These are phyloP conservation scores for Zygnema cylindricum DNA, from an alignment of 139 green algal genomes.

Conservation along the genomic window DNA sequence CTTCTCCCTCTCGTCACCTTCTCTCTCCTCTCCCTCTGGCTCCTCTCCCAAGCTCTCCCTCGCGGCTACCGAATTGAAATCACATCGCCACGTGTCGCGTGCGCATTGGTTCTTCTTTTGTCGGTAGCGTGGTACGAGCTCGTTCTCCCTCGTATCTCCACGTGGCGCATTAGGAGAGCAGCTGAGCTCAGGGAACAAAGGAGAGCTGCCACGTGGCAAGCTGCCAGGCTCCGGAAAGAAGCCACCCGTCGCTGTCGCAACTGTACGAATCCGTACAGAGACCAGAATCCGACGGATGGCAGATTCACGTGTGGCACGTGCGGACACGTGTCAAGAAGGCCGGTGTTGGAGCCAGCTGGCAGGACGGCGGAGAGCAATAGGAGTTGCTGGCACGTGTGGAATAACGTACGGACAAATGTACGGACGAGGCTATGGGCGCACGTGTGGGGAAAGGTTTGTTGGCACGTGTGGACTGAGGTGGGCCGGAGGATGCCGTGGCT, in stretches of 20 bases:
- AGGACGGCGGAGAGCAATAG: background rate
- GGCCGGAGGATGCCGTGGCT: background rate
- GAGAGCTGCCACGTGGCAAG: background rate
- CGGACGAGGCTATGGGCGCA: background rate
- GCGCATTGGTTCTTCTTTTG: constrained; percentile 3
- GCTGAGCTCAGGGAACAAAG: constrained; percentile 20
- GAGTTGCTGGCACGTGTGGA: background rate
- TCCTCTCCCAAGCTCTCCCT: constrained; percentile 29
- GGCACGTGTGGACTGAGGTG: background rate
- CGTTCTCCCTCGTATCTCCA: constrained; percentile 11
- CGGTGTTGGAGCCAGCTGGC: constrained; percentile 27
- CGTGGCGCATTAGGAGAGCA: background rate
- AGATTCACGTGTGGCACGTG: constrained; percentile 43
- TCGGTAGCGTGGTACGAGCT: constrained; percentile 50
- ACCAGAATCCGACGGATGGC: constrained; percentile 35
- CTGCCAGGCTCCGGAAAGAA: constrained; percentile 47
- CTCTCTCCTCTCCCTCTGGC: constrained; percentile 23
- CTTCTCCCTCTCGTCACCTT: constrained; percentile 29
- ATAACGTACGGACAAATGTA: background rate
- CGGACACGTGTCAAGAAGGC: constrained; percentile 45
- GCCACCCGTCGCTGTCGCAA: constrained; percentile 42
- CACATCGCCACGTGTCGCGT: constrained; percentile 36
- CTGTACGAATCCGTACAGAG: constrained; percentile 33
- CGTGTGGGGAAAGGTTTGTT: background rate
- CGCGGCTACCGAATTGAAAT: constrained; percentile 26